Percentiles rank a stretch among this genome's conserved stretches.
These are phyloP conservation scores for Rhizopus arrhizus DNA, from an alignment of 371 early-diverging fungal genomes.

Conservation along the genomic window DNA sequence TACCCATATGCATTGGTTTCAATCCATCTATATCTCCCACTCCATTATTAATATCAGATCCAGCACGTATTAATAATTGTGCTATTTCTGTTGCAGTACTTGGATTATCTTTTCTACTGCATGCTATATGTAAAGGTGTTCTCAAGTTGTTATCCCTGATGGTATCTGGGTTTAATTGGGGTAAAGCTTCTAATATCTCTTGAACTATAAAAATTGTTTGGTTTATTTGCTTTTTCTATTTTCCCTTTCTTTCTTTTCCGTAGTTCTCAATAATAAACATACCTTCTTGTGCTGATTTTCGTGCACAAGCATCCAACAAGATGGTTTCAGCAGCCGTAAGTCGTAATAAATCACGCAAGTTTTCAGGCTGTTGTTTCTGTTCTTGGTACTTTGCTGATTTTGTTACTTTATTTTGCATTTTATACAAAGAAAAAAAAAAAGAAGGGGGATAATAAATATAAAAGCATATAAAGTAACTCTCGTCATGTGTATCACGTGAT, in stretches of 20 bases:
- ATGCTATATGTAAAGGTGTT: conserved; percentile 54
- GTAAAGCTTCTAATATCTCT: conserved; percentile 31
- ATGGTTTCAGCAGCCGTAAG: conserved; percentile 31
- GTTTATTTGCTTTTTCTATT: not conserved
- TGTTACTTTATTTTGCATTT: conserved; percentile 35
- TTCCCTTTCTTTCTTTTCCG: too few relatives aligned
- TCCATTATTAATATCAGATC: conserved; percentile 55
- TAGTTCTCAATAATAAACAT: not conserved
- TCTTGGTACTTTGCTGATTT: conserved; percentile 35
- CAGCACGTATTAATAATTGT: conserved; percentile 35
- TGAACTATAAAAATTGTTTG: conserved; percentile 25
- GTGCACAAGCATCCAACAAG: conserved; percentile 43
- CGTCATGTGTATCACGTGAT: conserved; percentile 6
- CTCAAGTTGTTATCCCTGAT: conserved; percentile 47
- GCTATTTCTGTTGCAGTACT: conserved; percentile 41
- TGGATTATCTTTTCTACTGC: conserved; percentile 43
- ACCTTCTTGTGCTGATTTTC: conserved; percentile 41
- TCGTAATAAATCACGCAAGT: conserved; percentile 38
- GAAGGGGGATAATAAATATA: not conserved
- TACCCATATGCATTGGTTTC: conserved; percentile 55
- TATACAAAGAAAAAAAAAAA: conserved; percentile 2
- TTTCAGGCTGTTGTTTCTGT: conserved; percentile 22
- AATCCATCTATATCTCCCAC: conserved; percentile 52
- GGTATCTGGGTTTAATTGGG: conserved; percentile 43
- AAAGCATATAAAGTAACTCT: not conserved